Base-by-base conservation (phyloP, 768 basidiomycete genomes). In the Obba rivulosa region DNA sequence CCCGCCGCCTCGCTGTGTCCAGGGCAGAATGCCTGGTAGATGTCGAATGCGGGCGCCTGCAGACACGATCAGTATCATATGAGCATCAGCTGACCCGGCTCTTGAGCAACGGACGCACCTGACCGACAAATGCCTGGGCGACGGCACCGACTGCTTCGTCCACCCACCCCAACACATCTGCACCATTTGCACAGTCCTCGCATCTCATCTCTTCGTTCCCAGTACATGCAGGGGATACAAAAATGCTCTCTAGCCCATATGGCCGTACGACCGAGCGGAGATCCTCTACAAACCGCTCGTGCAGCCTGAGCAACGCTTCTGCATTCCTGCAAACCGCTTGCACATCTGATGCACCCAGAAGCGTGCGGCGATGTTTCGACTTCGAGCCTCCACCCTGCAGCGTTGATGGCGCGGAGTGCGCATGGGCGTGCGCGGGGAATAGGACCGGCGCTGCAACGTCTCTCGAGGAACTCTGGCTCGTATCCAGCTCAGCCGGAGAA, bases 21-120 rank as follows among this genome's bases (percentile, higher is more conserved):
- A 0, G 90, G 80, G 61, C 95, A 98, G 60, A 92, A 97, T 11
- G 76, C 67, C 62, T 92, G 80, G 68, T 99, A 99, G 1, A 81
- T 73, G 48, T 78, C 74, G 55, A 95, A 95, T 34, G 74, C 69
- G 14, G 82, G 71, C 21, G 83, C 85, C 92, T 95, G 55, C 25
- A 21, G 52, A 18, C 23, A 22, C 43, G 36, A 44, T n/a, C 25
- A 31, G 11, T 34, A 13, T 37, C 17, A 38, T 7, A 13, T 31
- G 28, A 31, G 28, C 28, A 31, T 31, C 28, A 45, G 48, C 36
- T 24, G 20, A 31, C 16, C 49, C 22, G 39, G 17, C n/a, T 37
- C 10, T 25, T 23, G 23, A 38, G 28, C 20, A 34, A 18, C 24
- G 39, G 37, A 55, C 61, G 31, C 45, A 65, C 62, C 58, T 62